Conservation (phyloP, 148 eudicot species). For the Dianthus caryophyllus region DNA sequence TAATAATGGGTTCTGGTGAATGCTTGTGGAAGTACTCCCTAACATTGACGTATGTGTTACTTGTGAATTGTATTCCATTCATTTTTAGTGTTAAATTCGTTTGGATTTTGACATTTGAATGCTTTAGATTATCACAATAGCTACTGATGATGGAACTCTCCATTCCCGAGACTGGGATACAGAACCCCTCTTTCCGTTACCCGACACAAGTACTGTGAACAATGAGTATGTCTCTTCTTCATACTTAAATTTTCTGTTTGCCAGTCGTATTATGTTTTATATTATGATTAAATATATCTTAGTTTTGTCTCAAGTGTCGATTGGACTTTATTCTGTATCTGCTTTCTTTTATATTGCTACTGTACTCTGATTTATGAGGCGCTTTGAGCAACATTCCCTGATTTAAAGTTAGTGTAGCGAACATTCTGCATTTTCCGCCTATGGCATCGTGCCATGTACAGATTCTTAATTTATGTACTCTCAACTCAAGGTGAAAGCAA, state of each 20-base stretch:
- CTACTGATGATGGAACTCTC: conserved; percentile 82
- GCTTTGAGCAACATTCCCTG: conserved; percentile 2
- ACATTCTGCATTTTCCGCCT: background rate
- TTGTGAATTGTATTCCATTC: conserved; percentile 1
- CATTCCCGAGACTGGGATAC: conserved; percentile 84
- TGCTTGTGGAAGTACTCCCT: too few species aligned
- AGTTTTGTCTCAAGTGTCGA: background rate
- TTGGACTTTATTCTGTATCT: background rate
- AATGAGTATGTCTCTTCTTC: conserved; percentile 46
- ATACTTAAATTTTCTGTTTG: background rate
- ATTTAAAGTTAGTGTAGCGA: background rate
- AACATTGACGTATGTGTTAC: too few species aligned
- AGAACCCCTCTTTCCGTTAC: conserved; percentile 84
- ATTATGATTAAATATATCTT: background rate
- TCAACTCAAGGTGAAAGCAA: background rate
- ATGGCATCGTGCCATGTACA: too few species aligned
- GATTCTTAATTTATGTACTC: too few species aligned
- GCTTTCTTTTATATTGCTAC: conserved; percentile 2
- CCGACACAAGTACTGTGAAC: conserved; percentile 42
- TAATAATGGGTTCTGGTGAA: too few species aligned
- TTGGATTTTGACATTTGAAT: conserved; percentile 8
- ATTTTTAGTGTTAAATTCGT: background rate
- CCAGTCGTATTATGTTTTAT: background rate
- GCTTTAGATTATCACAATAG: conserved; percentile 69
- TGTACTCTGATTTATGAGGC: conserved; percentile 12